Conservation (phyloP, 2,329 filamentous ascomycete genomes). For the Plenodomus lindquistii region DNA sequence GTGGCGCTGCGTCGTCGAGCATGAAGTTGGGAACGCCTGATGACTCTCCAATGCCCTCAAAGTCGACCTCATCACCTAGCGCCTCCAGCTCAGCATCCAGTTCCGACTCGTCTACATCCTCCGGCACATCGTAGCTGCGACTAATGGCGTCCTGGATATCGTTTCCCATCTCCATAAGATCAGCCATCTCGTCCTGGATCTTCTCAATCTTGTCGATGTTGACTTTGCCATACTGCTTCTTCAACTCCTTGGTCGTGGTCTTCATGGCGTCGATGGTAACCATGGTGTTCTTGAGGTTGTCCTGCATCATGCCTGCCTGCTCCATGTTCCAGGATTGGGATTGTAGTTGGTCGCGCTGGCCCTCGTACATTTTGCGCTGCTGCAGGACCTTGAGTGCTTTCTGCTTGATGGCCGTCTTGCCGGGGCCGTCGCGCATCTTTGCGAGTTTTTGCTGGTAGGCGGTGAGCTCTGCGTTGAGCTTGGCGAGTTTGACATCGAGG, state of each 20-base stretch:
- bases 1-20: conserved; percentile 80
- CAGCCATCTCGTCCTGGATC: conserved; percentile 98
- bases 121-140: conserved; percentile 89
- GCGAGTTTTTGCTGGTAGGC: conserved; percentile 85
- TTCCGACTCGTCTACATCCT: conserved; percentile 96
- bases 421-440: conserved; percentile 94
- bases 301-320: conserved; percentile 96
- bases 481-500: conserved; percentile 92
- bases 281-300: conserved; percentile 98
- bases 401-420: conserved; percentile 88
- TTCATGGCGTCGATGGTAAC: conserved; percentile 97
- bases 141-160: conserved; percentile 96
- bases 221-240: conserved; percentile 94
- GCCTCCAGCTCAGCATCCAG: conserved; percentile 96
- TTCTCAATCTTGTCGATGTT: conserved; percentile 97
- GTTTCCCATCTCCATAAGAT: conserved; percentile 95
- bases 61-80: conserved; percentile 88
- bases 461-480: conserved; percentile 85
- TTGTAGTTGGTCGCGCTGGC: conserved; percentile 90
- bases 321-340: conserved; percentile 99
- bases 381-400: conserved; percentile 94
- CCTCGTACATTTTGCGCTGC: conserved; percentile 91
- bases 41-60: conserved; percentile 68
- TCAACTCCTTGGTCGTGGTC: conserved; percentile 89
- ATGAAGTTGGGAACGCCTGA: conserved; percentile 79